Evolutionary conservation across 495 filamentous ascomycete species (phyloP).

Genomic region (Collariella sp.): DNA sequence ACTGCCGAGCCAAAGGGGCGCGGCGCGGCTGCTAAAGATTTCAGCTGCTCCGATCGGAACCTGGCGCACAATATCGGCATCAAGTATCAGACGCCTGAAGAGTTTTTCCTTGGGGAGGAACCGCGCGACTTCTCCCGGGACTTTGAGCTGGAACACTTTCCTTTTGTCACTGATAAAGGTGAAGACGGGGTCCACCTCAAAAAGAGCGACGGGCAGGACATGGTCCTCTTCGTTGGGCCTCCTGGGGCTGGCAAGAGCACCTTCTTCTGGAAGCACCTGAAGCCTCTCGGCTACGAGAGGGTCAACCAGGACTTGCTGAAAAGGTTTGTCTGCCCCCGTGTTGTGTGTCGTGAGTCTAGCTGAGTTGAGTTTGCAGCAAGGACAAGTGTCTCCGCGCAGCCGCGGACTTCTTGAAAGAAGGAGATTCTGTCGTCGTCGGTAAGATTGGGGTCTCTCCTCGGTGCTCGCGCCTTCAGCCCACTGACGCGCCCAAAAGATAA

Average conservation of each 20-base stretch:
- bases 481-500: conserved; percentile 54
- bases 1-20: conserved; percentile 23
- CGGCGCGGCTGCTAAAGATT: conserved; percentile 35
- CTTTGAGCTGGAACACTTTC: conserved; percentile 51
- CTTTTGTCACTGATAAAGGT: conserved; percentile 18
- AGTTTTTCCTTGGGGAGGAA: conserved; percentile 67
- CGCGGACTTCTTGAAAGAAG: conserved; percentile 50
- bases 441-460: not conserved
- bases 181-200: conserved; percentile 37
- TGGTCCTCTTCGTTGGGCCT: conserved; percentile 79
- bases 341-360: not conserved
- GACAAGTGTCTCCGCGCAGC: conserved; percentile 82
- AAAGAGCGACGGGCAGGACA: conserved; percentile 57
- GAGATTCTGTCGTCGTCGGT: conserved; percentile 64
- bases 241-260: conserved; percentile 88
- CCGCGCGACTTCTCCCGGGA: conserved; percentile 53
- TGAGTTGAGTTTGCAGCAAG: conserved; percentile 14
- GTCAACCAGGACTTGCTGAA: conserved; percentile 91
- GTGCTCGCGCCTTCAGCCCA: not conserved
- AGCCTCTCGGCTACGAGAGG: conserved; percentile 73
- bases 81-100: conserved; percentile 76
- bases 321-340: conserved; percentile 43
- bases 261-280: conserved; percentile 71
- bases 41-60: conserved; percentile 75
- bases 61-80: conserved; percentile 78